Evolutionary conservation across 345 rosid species (phyloP).

Genomic region (Barbarea vulgaris): DNA sequence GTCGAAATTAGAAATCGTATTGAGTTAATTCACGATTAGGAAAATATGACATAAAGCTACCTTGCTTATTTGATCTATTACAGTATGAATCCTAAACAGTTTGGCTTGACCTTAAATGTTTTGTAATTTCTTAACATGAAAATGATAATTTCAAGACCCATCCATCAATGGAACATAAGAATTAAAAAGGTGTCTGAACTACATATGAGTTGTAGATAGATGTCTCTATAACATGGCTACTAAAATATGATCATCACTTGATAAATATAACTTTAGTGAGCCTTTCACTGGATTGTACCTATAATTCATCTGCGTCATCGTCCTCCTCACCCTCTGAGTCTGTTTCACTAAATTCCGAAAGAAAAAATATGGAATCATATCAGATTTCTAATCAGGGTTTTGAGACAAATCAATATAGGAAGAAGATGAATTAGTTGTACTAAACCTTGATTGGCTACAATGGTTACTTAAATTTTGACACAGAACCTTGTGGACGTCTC

Average conservation of each 20-base stretch:
- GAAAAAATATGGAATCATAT: not conserved
- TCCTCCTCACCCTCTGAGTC: slow-evolving; percentile 34
- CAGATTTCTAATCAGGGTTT: not conserved
- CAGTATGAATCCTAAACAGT: not conserved
- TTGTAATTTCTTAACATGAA: not conserved
- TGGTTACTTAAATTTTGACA: slow-evolving; percentile 83
- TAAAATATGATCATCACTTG: not conserved
- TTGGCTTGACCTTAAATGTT: not conserved
- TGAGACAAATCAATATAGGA: not conserved
- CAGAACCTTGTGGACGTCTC: slow-evolving; percentile 73
- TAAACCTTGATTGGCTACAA: slow-evolving; percentile 66
- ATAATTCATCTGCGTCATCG: slow-evolving; percentile 37
- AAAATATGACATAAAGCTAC: not conserved
- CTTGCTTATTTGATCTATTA: not conserved
- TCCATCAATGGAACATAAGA: not conserved
- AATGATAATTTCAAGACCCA: not conserved
- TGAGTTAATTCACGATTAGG: no score
- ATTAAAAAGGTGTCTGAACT: not conserved
- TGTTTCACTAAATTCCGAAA: slow-evolving; percentile 26
- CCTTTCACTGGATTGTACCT: slow-evolving; percentile 3
- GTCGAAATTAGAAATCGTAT: no score
- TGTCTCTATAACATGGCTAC: slow-evolving; percentile 7
- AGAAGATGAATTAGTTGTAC: not conserved
- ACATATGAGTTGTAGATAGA: not conserved
- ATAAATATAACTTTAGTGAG: not conserved